Evolutionary conservation across 495 filamentous ascomycete species (phyloP), one percentile per base, ranked within the genome.

Genomic region (Lophium mytilinum): DNA sequence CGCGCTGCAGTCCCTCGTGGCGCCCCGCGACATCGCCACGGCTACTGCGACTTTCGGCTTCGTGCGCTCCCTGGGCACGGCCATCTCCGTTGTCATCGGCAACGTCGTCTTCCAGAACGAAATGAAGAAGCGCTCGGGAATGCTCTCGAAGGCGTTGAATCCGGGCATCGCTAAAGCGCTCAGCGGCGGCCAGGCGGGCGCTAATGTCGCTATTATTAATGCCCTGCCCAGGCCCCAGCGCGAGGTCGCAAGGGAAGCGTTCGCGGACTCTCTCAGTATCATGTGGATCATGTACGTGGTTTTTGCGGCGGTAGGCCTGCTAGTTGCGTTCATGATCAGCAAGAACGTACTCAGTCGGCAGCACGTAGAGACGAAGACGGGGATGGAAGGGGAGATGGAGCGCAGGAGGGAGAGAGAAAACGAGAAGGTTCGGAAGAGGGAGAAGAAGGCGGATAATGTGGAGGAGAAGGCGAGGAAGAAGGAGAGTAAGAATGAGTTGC

Each of bases 1-100:
- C 42, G 88, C 90, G 0, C 72, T 95, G 0, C 89, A 93, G 58
- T 79, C 81, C n/a, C 77, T 77, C 24, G 81, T 90, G 0, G 54
- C 58, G 50, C 81, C 83, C 24, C 73, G 77, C 6, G 87, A 94
- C 48, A 86, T 86, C 14, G 90, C 84, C 0, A 81, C 85, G 0
- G 90, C 88, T 3, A 93, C 88, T 0, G 82, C 83, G 0, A 89
- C 87, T 0, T 85, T 89, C 52, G 77, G 80, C 1, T 91, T 92
- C 67, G 74, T 88, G 36, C 80, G 89, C 4, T 84, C 87, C 60
- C 72, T 95, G 6, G 83, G 81, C 1, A 88, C 83, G 0, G 76
- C 85, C 11, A 78, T 86, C 19, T 84, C 83, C 7, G 81, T 93
- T 24, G 87, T 90, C 18, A 78, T 93, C 21, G 90, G 90, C 14